Evolutionary conservation across 2,329 filamentous ascomycete species (phyloP).

Genomic region (Ophiosphaerella korrae): DNA sequence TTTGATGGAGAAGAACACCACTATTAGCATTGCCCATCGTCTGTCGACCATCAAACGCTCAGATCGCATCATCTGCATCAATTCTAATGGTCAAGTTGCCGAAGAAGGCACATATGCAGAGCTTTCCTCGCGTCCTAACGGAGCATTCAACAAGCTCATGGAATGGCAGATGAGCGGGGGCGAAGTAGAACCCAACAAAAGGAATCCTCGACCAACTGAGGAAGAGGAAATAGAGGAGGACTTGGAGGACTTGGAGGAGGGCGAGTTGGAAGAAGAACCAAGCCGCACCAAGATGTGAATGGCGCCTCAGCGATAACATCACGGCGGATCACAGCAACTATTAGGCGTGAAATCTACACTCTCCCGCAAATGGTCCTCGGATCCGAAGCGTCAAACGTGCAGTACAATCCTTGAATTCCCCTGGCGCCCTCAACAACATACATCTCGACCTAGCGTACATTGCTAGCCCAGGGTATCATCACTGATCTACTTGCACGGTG

Average conservation of each 20-base stretch:
- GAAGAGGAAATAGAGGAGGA: slow-evolving; percentile 58
- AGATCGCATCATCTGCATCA: slow-evolving; percentile 91
- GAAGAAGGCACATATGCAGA: slow-evolving; percentile 85
- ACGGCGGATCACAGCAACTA: too few species aligned
- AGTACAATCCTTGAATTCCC: too few species aligned
- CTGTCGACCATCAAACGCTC: slow-evolving; percentile 95
- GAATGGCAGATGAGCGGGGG: slow-evolving; percentile 97
- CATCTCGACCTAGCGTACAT: too few species aligned
- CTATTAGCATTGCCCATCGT: slow-evolving; percentile 95
- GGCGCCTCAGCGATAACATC: neutral
- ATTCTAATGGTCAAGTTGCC: slow-evolving; percentile 83
- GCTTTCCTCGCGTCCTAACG: slow-evolving; percentile 72
- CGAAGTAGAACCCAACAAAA: slow-evolving; percentile 53
- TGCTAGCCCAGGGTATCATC: too few species aligned
- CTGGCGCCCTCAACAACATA: too few species aligned
- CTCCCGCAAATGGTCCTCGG: too few species aligned
- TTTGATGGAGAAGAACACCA: slow-evolving; percentile 87
- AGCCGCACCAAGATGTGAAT: slow-evolving; percentile 19
- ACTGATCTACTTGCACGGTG: too few species aligned
- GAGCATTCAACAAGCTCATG: slow-evolving; percentile 94
- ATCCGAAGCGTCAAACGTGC: too few species aligned
- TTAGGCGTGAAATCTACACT: too few species aligned
- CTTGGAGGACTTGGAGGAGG: slow-evolving; percentile 34
- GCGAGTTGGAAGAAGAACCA: slow-evolving; percentile 41
- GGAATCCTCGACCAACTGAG: slow-evolving; percentile 49